Base-by-base conservation (phyloP, 2,329 filamentous ascomycete genomes). In the Thermothelomyces thermophilus region DNA sequence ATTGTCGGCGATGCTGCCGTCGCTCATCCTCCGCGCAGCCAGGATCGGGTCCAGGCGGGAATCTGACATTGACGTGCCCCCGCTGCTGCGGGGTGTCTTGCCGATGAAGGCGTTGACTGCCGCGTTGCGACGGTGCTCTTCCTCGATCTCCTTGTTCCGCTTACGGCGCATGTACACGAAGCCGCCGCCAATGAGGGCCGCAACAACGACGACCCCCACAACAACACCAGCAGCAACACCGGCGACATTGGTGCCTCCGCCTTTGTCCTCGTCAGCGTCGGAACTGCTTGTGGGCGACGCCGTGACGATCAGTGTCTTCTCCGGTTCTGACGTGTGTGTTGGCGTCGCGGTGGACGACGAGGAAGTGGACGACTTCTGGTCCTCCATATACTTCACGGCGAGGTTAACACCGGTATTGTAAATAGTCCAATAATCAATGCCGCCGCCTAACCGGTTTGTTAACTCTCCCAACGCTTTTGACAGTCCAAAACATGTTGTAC, bases 1-100 rank as follows among this genome's bases (percentile, higher is more conserved):
- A 70, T 96, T 94, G 68, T 97, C 91, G 46, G 90, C 91, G 68
- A 97, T 96, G 69, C 90, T 96, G 60, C 91, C 91, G 63, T 93
- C 88, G 70, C 91, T 96, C 72, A 91, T 79, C 68, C 90, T 82
- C 64, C 89, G 79, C 60, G 90, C 81, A 51, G 85, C 84, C 77
- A 94, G 84, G 57, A 90, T 83, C 7, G 90, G 89, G 58, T 97
- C 91, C 50, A 96, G 81, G 48, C 91, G 82, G 36, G 87, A 84
- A 65, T 97, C 91, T 13, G 82, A 82, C 70, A 87, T 84, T 9
- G 87, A 88, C 69, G 82, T 69, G 54, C 75, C 75, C 54, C 83
- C 79, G 65, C 80, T 77, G 70, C 77, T 82, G 50, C 72, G 71
- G 1, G 82, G 80, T 31, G 82, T 76, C 65, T 83, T 80, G 63